Evolutionary conservation across 2,329 filamentous ascomycete genomes (phyloP).

Genomic region (Diaporthe nobilis): DNA sequence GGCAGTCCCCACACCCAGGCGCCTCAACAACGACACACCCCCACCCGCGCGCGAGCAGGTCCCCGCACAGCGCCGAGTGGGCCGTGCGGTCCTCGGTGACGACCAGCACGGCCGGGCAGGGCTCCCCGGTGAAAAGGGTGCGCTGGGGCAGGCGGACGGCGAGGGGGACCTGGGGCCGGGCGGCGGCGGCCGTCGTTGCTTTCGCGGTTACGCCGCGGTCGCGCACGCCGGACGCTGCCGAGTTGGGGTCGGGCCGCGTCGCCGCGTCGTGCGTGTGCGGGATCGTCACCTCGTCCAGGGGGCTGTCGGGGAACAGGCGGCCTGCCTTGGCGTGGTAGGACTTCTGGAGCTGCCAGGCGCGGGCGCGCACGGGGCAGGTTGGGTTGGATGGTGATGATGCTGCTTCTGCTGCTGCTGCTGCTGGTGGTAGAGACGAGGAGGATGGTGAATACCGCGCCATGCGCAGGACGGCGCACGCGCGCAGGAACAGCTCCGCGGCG

Average conservation of each 20-base stretch:
- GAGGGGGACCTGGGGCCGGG: constrained; percentile 64
- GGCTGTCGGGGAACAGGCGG: constrained; percentile 62
- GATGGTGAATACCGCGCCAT: constrained; percentile 76
- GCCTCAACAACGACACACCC: constrained; percentile 74
- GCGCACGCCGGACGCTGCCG: not conserved
- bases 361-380: constrained; percentile 63
- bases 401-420: not conserved
- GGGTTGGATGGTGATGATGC: constrained; percentile 53
- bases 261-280: constrained; percentile 61
- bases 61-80: constrained; percentile 71
- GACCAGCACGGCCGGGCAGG: constrained; percentile 65
- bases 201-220: not conserved
- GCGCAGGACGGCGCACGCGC: constrained; percentile 78
- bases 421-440: not conserved
- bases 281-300: constrained; percentile 73
- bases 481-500: constrained; percentile 72
- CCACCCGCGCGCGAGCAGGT: constrained; percentile 75
- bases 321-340: constrained; percentile 71
- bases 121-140: constrained; percentile 47
- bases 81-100: constrained; percentile 75
- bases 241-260: not conserved
- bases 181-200: not conserved
- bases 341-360: constrained; percentile 78
- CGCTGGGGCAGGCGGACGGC: constrained; percentile 72
- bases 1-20: constrained; percentile 77